Base-by-base conservation (phyloP, 2,329 filamentous ascomycete genomes). In the Ceratocystis diversiconidia region DNA sequence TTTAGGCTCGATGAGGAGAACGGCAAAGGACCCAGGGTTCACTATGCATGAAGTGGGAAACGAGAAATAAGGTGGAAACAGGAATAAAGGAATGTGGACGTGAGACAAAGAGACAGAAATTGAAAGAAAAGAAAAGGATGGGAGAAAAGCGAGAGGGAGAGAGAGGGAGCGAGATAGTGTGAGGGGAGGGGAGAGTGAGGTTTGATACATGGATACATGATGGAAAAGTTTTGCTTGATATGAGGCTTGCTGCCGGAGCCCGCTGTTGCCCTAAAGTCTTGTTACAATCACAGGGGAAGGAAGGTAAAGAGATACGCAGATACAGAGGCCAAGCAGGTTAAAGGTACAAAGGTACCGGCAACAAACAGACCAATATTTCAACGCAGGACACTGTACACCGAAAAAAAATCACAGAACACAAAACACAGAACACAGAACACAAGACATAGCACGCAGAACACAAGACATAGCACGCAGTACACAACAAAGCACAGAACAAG, bases 61-160 rank as follows among this genome's bases (percentile, higher is more conserved):
- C 36, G 36, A 41, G 36, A 12, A 41, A 41, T 12, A 41, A 41
- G 36, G 36, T 41, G 36, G 36, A 1, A 41, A 41, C 36, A 41
- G 36, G 36, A 41, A 41, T 41, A 41, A 15, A 41, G 36, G 36
- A 41, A 41, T 41, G 36, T 4, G 36, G 36, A 12, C 36, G 36
- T 15, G 36, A 41, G 36, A 41, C 36, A 41, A 36, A 41, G 36
- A 41, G 36, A 41, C 3, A 41, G 10, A 12, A 12, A 41, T 41
- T 41, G 36, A 52, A 66, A 52, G 48, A 25, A 41, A 44, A 36
- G 19, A 7, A 65, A 62, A 62, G n/a, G 30, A 30, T 30, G 28
- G 19, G 59, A 48, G 32, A 28, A 55, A 59, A 15, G 5, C 12
- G 50, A 62, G 22, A 15, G 19, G 44, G 17, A 52, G 50, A 48